Percentiles rank a stretch among this genome's conserved stretches.
These are phyloP conservation scores for Hericium coralloides DNA, from an alignment of 768 basidiomycete genomes.

Conservation along the genomic window DNA sequence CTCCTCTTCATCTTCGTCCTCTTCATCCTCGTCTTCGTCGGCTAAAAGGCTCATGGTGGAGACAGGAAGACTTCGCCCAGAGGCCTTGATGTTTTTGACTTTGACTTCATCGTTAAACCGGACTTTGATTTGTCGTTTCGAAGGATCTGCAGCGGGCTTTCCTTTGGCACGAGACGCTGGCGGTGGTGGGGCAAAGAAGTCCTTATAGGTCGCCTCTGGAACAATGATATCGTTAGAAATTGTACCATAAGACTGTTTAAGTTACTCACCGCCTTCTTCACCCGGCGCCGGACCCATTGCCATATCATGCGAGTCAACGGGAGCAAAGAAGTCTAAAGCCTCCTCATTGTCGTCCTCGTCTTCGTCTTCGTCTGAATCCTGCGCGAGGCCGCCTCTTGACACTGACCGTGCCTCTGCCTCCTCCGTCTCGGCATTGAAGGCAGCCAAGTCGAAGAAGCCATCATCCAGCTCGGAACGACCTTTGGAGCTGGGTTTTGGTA, in stretches of 20 bases:
- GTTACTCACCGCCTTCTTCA: conserved; percentile 27
- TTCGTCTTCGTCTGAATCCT: conserved; percentile 38
- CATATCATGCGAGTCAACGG: conserved; percentile 38
- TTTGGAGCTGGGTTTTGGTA: conserved; percentile 14
- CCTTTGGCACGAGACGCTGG: conserved; percentile 10
- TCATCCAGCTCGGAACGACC: conserved; percentile 63
- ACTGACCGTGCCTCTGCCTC: conserved; percentile 58
- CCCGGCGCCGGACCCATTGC: conserved; percentile 38
- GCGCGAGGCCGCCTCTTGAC: conserved; percentile 51
- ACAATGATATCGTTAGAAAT: conserved; percentile 4
- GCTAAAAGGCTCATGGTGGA: conserved; percentile 33
- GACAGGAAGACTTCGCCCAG: conserved; percentile 56
- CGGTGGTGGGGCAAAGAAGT: conserved; percentile 71
- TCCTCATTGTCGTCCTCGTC: conserved; percentile 48
- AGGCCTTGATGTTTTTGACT: conserved; percentile 72
- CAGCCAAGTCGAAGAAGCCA: conserved; percentile 78
- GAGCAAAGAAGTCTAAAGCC: conserved; percentile 60
- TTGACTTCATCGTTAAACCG: conserved; percentile 76
- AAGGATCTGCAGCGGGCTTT: conserved; percentile 8
- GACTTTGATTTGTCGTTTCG: conserved; percentile 35
- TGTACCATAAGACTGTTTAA: not conserved
- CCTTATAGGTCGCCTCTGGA: conserved; percentile 57
- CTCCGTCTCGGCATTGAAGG: conserved; percentile 84
- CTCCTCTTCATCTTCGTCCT: conserved; percentile 17
- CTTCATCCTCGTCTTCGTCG: conserved; percentile 28